A percentile compares a stretch with the other conserved stretches of the same genome.
Evolutionary conservation across 768 basidiomycete genomes (phyloP).

Genomic region (Leccinum broughii): DNA sequence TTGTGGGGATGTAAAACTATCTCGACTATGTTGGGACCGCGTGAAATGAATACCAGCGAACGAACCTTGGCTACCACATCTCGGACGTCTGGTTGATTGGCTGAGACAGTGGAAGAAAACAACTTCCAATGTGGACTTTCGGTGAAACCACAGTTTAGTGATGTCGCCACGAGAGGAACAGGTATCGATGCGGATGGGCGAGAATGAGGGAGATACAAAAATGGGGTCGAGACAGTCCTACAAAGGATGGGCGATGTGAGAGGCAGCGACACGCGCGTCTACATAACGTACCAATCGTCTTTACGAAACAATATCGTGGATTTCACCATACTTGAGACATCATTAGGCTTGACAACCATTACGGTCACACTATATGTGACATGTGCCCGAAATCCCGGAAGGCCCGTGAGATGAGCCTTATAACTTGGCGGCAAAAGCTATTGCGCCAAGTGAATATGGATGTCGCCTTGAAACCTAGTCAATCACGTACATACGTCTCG

Average conservation of each 20-base stretch:
- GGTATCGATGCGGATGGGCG: slow-evolving; percentile 58
- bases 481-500: slow-evolving; percentile 55
- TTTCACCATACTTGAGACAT: slow-evolving; percentile 43
- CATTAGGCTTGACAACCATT: slow-evolving; percentile 36
- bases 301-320: slow-evolving; percentile 50
- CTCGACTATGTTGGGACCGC: not conserved
- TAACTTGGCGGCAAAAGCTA: slow-evolving; percentile 74
- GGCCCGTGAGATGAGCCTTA: slow-evolving; percentile 62
- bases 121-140: slow-evolving; percentile 51
- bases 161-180: slow-evolving; percentile 36
- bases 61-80: slow-evolving; percentile 40
- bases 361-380: slow-evolving; percentile 64
- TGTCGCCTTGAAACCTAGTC: slow-evolving; percentile 2
- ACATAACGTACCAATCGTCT: slow-evolving; percentile 49
- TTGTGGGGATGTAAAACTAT: slow-evolving; percentile 55
- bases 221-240: slow-evolving; percentile 58
- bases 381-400: slow-evolving; percentile 70
- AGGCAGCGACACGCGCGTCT: not conserved
- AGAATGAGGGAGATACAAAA: slow-evolving; percentile 66
- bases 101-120: slow-evolving; percentile 42
- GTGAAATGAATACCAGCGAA: not conserved
- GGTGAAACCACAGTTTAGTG: slow-evolving; percentile 40
- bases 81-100: slow-evolving; percentile 38
- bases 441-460: slow-evolving; percentile 4
- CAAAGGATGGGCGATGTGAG: slow-evolving; percentile 1